Evolutionary conservation across 139 green algal genomes (phyloP).

Genomic region (Volvox africanus): DNA sequence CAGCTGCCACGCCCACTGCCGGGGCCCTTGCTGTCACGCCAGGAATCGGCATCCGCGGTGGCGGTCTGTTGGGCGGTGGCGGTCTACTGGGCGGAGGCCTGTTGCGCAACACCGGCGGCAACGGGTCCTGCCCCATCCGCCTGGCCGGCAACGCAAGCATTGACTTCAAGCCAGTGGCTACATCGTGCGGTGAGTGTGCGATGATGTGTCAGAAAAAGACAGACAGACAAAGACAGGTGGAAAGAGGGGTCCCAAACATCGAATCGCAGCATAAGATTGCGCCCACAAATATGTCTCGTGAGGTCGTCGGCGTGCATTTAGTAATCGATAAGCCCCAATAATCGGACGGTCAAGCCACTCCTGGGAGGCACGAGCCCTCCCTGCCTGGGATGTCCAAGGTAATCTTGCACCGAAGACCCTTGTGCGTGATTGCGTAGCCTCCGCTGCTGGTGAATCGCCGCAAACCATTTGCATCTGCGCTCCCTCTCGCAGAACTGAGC

Average conservation of each 20-base stretch:
- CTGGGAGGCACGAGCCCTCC: no score
- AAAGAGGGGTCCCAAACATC: no score
- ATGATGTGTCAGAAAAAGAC: neutral
- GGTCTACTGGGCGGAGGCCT: neutral
- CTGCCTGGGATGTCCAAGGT: no score
- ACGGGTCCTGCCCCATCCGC: slow-evolving; percentile 3
- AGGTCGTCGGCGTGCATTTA: no score
- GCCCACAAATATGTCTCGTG: no score
- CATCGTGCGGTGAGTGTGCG: neutral
- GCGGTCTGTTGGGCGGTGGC: neutral
- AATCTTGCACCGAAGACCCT: no score
- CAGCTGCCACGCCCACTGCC: neutral
- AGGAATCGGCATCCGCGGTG: neutral
- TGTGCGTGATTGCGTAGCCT: no score
- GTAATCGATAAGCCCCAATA: no score
- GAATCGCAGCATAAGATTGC: no score
- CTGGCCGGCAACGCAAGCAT: neutral
- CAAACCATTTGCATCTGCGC: neutral
- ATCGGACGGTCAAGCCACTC: no score
- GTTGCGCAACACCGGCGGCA: neutral
- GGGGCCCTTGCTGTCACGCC: neutral
- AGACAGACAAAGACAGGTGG: no score
- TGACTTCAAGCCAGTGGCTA: slow-evolving; percentile 9
- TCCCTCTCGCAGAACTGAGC: neutral
- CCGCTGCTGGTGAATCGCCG: no score